Conservation (phyloP, 371 early-diverging fungal species). For the Smittium culicis region DNA sequence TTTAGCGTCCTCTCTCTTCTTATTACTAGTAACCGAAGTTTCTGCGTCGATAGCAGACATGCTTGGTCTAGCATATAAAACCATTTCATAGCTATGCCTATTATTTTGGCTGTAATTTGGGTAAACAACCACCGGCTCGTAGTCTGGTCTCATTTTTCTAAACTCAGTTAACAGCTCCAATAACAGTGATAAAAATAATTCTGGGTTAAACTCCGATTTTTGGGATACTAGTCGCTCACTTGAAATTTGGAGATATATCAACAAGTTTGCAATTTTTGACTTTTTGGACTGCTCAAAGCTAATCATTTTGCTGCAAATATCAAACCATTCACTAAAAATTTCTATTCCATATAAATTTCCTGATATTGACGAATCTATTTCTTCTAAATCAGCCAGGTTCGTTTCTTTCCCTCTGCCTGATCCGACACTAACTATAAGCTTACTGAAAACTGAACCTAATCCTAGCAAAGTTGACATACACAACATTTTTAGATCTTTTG, state of each 20-base stretch:
- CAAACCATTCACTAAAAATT: slow-evolving; percentile 13
- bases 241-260: slow-evolving; percentile 22
- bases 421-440: slow-evolving; percentile 16
- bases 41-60: background rate
- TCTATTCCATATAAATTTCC: slow-evolving; percentile 15
- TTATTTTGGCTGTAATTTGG: slow-evolving; percentile 16
- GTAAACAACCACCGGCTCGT: slow-evolving; percentile 18
- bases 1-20: background rate
- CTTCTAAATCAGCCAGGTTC: background rate
- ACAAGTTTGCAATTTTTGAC: slow-evolving; percentile 19
- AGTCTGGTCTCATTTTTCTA: slow-evolving; percentile 32
- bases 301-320: slow-evolving; percentile 19
- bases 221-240: slow-evolving; percentile 29
- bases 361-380: slow-evolving; percentile 7
- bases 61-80: background rate
- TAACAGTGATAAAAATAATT: slow-evolving; percentile 26
- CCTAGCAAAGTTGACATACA: slow-evolving; percentile 31
- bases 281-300: slow-evolving; percentile 19
- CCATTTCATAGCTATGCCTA: background rate
- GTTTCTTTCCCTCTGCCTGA: background rate
- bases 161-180: slow-evolving; percentile 31
- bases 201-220: slow-evolving; percentile 30
- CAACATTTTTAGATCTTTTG: slow-evolving; percentile 28
- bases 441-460: slow-evolving; percentile 24
- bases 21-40: no score